Percentiles rank a stretch among this genome's conserved stretches.
phyloP scores from a whole-genome alignment of 169 alveolate genomes.

The Eimeria praecox region DNA sequence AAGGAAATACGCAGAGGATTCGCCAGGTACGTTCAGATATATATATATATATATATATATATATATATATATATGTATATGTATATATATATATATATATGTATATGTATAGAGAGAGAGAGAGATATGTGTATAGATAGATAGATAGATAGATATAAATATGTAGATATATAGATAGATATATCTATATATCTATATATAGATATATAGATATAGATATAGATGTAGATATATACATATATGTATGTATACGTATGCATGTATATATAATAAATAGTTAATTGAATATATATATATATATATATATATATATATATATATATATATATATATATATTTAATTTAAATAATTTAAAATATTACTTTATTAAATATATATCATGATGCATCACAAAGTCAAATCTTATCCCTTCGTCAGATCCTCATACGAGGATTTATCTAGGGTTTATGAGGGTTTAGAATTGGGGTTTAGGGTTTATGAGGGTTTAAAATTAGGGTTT shows the following conservation, averaged over 20 bases:
- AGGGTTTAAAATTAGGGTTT: neutral
- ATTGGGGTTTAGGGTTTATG: neutral
- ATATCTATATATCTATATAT: neutral
- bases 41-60: neutral
- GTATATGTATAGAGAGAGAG: neutral
- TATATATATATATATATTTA: no score
- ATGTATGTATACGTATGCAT: neutral
- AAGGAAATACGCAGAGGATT: slow-evolving; percentile 78
- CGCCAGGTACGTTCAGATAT: slow-evolving; percentile 23
- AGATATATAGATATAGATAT: neutral
- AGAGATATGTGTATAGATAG: neutral
- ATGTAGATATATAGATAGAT: neutral
- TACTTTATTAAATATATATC: no score
- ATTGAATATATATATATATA: neutral
- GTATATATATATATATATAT: neutral
- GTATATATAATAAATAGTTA: neutral
- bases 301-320: no score
- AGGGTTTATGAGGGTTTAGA: neutral
- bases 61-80: neutral
- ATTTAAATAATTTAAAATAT: no score
- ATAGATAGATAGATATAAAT: neutral
- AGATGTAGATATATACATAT: neutral
- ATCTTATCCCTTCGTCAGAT: neutral
- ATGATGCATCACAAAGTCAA: no score
- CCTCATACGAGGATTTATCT: neutral